A percentile compares a stretch with the other conserved stretches of the same genome.
phyloP scores from a whole-genome alignment of 2,329 filamentous ascomycete genomes.

The Parafenestella ontariensis region DNA sequence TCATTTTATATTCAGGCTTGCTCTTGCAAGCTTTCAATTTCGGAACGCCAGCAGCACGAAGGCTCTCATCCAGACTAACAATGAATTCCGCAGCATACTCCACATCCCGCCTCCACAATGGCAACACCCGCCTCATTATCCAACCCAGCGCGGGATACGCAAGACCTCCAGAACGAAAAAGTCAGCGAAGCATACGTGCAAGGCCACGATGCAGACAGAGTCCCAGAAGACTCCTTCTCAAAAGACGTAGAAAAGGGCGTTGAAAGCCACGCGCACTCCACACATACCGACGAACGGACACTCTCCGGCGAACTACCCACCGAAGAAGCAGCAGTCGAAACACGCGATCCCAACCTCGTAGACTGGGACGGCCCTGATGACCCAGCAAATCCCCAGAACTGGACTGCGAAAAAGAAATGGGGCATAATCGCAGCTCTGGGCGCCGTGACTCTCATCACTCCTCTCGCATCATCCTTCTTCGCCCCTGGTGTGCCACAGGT shows the following conservation, averaged over 20 bases:
- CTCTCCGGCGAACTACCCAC: constrained; percentile 17
- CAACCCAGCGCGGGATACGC: constrained; percentile 24
- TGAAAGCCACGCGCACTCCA: constrained; percentile 30
- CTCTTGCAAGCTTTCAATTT: background rate
- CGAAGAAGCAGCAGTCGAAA: constrained; percentile 15
- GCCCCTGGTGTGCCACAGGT: constrained; percentile 68
- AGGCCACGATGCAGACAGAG: constrained; percentile 34
- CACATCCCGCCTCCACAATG: constrained; percentile 22
- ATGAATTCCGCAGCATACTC: constrained; percentile 3
- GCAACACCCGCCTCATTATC: constrained; percentile 26
- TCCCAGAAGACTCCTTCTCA: constrained; percentile 15
- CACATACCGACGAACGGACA: constrained; percentile 34
- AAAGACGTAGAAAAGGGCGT: constrained; percentile 39
- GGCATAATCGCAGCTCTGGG: constrained; percentile 42
- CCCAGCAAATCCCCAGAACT: constrained; percentile 50
- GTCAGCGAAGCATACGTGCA: constrained; percentile 32
- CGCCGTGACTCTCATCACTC: constrained; percentile 48
- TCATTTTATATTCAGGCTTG: background rate
- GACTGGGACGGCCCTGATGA: constrained; percentile 48
- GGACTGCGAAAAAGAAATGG: constrained; percentile 48
- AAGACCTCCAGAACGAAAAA: constrained; percentile 28
- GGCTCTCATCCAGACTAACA: constrained; percentile 3
- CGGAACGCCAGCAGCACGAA: background rate
- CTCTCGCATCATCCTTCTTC: constrained; percentile 49
- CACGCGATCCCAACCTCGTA: constrained; percentile 36